Evolutionary conservation across 768 basidiomycete genomes (phyloP), one percentile per base, ranked within the genome.

Genomic region (Leccinum uliginosum): DNA sequence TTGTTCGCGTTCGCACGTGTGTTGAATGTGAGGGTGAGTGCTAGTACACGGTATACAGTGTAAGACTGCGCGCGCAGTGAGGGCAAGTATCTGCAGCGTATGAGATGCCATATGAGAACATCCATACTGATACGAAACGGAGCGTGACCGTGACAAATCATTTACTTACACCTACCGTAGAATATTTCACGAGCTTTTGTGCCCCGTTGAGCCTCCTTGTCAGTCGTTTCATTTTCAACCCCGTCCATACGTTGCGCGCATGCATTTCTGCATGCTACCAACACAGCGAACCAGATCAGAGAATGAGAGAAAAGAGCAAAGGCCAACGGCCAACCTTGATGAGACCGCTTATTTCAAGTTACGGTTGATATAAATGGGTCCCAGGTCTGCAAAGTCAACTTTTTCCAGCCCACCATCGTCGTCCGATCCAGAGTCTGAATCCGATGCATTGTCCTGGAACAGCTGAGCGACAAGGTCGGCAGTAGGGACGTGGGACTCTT

Each of bases 221-320:
- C 85, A 59, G 77, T 82, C 35, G 89, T 65, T 87, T 89, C 12
- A 67, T 63, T 56, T 89, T 83, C 44, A 93, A 64, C 0, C 83
- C 81, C 1, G 65, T 67, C 65, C 78, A 82, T 15, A 87, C 64
- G 14, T 82, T 79, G 34, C 73, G 73, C 1, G 87, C n/a, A n/a
- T n/a, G n/a, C n/a, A n/a, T n/a, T n/a, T n/a, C n/a, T n/a, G 86
- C 88, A 21, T 74, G 79, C 91, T 93, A 53, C n/a, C 27, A 27
- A 51, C 19, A 8, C 71, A 81, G 76, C 3, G 34, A 80, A 81
- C 14, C 72, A 27, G 76, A 84, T 89, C 48, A 51, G 43, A 38
- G 32, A 11, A 46, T 2, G 19, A 19, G 14, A 14, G 21, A 24
- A 4, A 26, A 23, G 11, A 2, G 35, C 46, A 38, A 57, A 38